Base-by-base conservation (phyloP, 169 alveolate genomes). In the Besnoitia besnoiti region DNA sequence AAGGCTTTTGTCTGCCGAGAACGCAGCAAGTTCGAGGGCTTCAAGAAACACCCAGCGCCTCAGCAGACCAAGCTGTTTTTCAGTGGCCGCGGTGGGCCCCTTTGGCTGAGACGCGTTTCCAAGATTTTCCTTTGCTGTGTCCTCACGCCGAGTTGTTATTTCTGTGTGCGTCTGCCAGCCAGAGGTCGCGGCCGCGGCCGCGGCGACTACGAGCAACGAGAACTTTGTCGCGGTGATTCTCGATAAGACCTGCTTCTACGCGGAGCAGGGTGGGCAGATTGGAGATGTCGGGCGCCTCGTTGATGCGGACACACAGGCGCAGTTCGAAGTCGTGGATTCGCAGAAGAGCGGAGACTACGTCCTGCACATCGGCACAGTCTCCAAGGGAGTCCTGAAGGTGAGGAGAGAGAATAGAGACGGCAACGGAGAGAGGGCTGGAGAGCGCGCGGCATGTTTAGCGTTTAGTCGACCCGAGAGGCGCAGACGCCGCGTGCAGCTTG, bases 271-370 rank as follows among this genome's bases (percentile, higher is more conserved):
- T 30, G 98, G 98, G 0, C 98, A 96, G 80, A 84, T 96, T 21
- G 96, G 96, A 67, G 98, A 97, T 85, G 95, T 91, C 37, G 98
- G 98, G 0, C 77, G 33, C 5, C 84, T 94, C 67, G 85, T 85
- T 61, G 91, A 92, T 49, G 33, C 24, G 33, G 12, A 21, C 67
- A 30, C 80, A 5, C 44, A 5, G 7, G 80, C 80, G 1, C 42
- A 67, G 42, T 95, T 97, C 84, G 94, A 95, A 55, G 99, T 98
- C 33, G 73, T 94, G 89, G 96, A 97, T 89, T 96, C 96, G 51
- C 97, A 97, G 85, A 98, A 98, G 91, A 94, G 96, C 93, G 97
- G 97, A 46, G 97, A 96, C 75, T 97, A 96, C 94, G 96, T 97
- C 73, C 93, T 97, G 42, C 99, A 97, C 94, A 92, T 97, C 49